Evolutionary conservation across 73 alveolate species (phyloP), one percentile per base, ranked within the genome.

Genomic region (Halteria grandinella): DNA sequence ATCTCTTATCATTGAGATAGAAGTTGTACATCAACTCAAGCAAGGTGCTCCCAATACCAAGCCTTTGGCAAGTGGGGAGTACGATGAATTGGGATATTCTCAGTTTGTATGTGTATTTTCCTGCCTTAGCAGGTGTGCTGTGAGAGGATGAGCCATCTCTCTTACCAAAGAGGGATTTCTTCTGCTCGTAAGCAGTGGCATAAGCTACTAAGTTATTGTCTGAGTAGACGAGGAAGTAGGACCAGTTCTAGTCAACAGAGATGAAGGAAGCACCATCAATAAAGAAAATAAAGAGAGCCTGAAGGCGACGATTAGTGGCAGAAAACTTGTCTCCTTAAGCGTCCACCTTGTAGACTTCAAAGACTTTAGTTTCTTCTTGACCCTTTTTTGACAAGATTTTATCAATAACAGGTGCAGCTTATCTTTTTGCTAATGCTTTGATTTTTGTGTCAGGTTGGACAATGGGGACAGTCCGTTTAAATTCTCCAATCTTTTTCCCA

Each of bases 181-280:
- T 55, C 25, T 74, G 8, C 32, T 74, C 64, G 36, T 55, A 55
- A 7, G 47, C 74, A 3, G 86, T 33, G 14, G 86, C 14, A 28
- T 33, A 74, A 1, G 77, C 75, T 25, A 74, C 86, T 0, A 74
- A 7, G 69, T 77, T 43, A 48, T 27, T 47, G 17, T 32, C 81
- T 48, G 47, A 23, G 63, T 77, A 77, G 55, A 60, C 52, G 15
- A 62, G 55, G 53, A 77, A 77, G 43, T 77, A 77, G 20, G 51
- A 18, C 88, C 88, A 77, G 31, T 77, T 47, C 14, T 33, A 51
- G 49, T 77, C 88, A 15, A 41, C 54, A 20, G 59, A 15, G 12
- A 77, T 77, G 73, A 77, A 77, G 41, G 74, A 40, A 25, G 92
- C 92, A 17, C 92, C 85, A 32, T 83, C 92, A 48, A 83, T 83